A percentile compares a stretch with the other conserved stretches of the same genome.
Evolutionary conservation across 73 alveolate species (phyloP).

Genomic region (Symbiodinium pilosum): DNA sequence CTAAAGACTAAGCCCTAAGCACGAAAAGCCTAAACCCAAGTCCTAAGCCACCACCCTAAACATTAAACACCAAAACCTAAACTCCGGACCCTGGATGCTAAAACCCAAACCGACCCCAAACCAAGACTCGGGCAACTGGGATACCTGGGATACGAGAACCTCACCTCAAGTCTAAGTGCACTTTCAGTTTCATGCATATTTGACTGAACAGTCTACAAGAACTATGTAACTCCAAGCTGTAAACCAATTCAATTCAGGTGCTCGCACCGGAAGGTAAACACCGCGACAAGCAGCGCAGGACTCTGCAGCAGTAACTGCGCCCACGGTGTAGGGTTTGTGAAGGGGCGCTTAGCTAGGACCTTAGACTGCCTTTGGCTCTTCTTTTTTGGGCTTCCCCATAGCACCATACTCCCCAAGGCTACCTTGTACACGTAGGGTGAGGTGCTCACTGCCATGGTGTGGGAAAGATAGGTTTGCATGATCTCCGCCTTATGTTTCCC

Average conservation of each 20-base stretch:
- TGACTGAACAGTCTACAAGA: too few species aligned
- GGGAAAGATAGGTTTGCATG: too few species aligned
- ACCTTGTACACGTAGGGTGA: too few species aligned
- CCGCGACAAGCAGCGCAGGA: constrained; percentile 8
- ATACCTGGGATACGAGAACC: background rate
- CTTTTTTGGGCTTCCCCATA: too few species aligned
- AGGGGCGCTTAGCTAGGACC: too few species aligned
- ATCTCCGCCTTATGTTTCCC: too few species aligned
- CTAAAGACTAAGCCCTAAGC: background rate
- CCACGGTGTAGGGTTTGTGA: background rate
- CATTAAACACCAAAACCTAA: background rate
- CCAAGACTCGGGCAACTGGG: background rate
- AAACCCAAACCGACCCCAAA: background rate
- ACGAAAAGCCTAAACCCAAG: background rate
- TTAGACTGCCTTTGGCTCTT: too few species aligned
- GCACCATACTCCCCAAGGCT: too few species aligned
- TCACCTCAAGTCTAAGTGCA: background rate
- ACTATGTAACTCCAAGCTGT: background rate
- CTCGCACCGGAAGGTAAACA: background rate
- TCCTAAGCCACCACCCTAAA: background rate
- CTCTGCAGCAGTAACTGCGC: background rate
- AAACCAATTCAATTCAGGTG: too few species aligned
- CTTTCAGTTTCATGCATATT: too few species aligned
- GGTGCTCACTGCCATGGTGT: too few species aligned
- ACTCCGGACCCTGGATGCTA: background rate